Percentiles rank a stretch among this genome's conserved stretches.
phyloP scores from a whole-genome alignment of 331 rosid genomes.

The Cucumis variabilis region DNA sequence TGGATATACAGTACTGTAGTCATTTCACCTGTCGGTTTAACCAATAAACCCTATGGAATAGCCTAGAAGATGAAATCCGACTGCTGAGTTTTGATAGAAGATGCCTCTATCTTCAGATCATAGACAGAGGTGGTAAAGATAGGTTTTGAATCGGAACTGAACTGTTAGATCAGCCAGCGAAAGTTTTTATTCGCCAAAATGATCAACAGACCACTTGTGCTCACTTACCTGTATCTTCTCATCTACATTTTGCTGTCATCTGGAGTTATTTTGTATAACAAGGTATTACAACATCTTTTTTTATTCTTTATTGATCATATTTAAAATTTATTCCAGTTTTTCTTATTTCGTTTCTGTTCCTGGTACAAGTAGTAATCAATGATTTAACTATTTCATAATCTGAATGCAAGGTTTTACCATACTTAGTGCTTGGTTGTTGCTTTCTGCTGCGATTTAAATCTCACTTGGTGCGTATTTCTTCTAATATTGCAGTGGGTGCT shows the following conservation, averaged over 20 bases:
- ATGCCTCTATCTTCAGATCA: constrained; percentile 12
- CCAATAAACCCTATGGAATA: not conserved
- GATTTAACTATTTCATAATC: not conserved
- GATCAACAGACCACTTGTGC: constrained; percentile 65
- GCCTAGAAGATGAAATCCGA: constrained; percentile 12
- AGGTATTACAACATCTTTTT: constrained; percentile 43
- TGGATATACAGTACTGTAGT: not conserved
- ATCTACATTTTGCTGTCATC: constrained; percentile 87
- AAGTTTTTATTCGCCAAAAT: constrained; percentile 35
- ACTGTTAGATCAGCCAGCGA: constrained; percentile 24
- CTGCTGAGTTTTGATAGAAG: constrained; percentile 5
- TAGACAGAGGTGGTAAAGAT: constrained; percentile 19
- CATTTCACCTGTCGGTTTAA: constrained; percentile 8
- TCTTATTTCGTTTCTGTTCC: not conserved
- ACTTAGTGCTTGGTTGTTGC: constrained; percentile 2
- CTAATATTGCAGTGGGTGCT: constrained; percentile 84
- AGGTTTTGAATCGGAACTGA: constrained; percentile 3
- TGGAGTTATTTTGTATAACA: constrained; percentile 95
- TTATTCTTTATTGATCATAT: not conserved
- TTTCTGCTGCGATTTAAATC: not conserved
- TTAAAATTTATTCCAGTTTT: not conserved
- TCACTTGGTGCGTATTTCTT: not conserved
- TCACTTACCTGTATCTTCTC: constrained; percentile 84
- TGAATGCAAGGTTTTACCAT: not conserved
- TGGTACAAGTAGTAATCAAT: not conserved